Base-by-base conservation (phyloP, 192 early-diverging fungal genomes). In the Entomortierella parvispora region DNA sequence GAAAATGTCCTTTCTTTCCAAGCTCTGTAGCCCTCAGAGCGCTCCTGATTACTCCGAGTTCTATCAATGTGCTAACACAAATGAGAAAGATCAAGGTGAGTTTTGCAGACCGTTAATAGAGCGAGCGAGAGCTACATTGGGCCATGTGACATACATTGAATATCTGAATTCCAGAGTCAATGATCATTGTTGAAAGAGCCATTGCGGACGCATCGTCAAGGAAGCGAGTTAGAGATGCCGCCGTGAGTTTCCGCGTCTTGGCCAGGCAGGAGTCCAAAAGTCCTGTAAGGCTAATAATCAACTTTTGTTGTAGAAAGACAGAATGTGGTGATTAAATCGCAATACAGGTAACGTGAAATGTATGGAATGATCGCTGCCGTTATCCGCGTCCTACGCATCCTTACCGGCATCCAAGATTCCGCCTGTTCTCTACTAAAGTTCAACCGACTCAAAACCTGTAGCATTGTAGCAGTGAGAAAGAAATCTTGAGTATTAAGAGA, bases 341-440 rank as follows among this genome's bases (percentile, higher is more conserved):
- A 25, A 51, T 23, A 51, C 9, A 23, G n/a, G 3, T 22, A 14
- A 9, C 10, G 49, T 51, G n/a, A 5, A 51, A 23, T 10, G n/a
- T n/a, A n/a, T n/a, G n/a, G n/a, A n/a, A n/a, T n/a, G n/a, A n/a
- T n/a, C n/a, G n/a, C n/a, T n/a, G n/a, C n/a, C n/a, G n/a, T n/a
- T n/a, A n/a, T n/a, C n/a, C n/a, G n/a, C n/a, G n/a, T n/a, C n/a
- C n/a, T n/a, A n/a, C n/a, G n/a, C n/a, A n/a, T n/a, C n/a, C 64
- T 31, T 65, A 72, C 70, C 55, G 49, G 61, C 62, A 65, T 65
- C 62, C 70, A 72, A 37, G 59, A 52, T 48, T 72, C 70, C 17
- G 62, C 44, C 46, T 72, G 55, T 9, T 64, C 20, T 8, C 62
- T 53, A 8, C 2, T 59, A n/a, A 72, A 54, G 53, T 58, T 51